Conservation (phyloP, 169 alveolate species). For the Cryptosporidium parvum region DNA sequence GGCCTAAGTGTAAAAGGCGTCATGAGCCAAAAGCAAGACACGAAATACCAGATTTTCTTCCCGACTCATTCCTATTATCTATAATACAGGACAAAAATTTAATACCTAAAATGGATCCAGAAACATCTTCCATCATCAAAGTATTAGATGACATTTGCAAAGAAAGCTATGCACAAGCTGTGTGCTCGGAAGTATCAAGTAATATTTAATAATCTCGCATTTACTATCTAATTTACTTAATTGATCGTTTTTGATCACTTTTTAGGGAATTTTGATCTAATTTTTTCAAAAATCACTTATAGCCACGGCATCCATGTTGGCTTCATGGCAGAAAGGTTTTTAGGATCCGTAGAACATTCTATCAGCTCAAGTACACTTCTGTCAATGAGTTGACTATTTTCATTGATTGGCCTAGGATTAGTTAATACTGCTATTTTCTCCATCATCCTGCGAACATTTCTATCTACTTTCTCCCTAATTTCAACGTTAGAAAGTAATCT, state of each 20-base stretch:
- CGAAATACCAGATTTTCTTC: conserved; percentile 74
- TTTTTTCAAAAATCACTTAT: neutral
- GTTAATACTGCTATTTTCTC: conserved; percentile 61
- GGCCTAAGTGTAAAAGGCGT: conserved; percentile 82
- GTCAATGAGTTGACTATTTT: conserved; percentile 21
- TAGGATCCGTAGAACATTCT: conserved; percentile 46
- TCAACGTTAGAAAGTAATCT: conserved; percentile 57
- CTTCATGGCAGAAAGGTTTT: conserved; percentile 57
- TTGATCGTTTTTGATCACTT: too few species aligned
- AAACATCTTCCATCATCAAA: conserved; percentile 43
- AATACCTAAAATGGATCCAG: conserved; percentile 69
- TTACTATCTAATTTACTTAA: neutral
- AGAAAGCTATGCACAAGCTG: conserved; percentile 62
- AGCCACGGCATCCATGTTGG: conserved; percentile 77
- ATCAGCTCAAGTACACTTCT: conserved; percentile 51
- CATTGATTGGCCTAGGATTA: conserved; percentile 56
- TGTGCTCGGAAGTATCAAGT: conserved; percentile 11
- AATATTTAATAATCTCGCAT: too few species aligned
- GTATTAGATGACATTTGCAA: conserved; percentile 58
- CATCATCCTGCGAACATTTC: conserved; percentile 75
- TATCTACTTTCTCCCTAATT: conserved; percentile 62
- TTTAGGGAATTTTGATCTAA: too few species aligned
- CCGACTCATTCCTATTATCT: conserved; percentile 76
- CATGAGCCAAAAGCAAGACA: conserved; percentile 79
- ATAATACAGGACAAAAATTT: conserved; percentile 53